Evolutionary conservation across 495 filamentous ascomycete genomes (phyloP).

Genomic region (Neurospora sp.): DNA sequence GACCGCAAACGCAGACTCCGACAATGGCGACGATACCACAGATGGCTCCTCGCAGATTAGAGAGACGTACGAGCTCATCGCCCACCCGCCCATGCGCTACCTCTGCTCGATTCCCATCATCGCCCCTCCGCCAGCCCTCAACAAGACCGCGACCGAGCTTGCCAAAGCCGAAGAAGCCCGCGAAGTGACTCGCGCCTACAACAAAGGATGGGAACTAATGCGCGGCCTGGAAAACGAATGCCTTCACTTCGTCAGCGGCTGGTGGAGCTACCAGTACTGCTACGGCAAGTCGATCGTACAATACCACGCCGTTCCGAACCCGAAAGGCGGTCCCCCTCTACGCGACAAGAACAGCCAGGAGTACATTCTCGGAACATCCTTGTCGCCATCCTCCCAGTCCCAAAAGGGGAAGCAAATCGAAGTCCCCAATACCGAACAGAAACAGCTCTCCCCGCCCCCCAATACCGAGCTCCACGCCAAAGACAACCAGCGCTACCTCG

Average conservation of each 20-base stretch:
- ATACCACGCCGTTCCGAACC: constrained; percentile 72
- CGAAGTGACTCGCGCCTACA: constrained; percentile 72
- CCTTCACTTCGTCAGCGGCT: constrained; percentile 82
- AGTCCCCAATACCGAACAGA: constrained; percentile 1
- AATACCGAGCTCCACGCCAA: constrained; percentile 66
- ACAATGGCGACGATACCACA: constrained; percentile 1
- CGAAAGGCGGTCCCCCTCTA: constrained; percentile 52
- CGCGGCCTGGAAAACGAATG: constrained; percentile 77
- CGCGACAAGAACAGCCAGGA: constrained; percentile 69
- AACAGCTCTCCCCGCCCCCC: constrained; percentile 29
- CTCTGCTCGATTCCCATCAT: constrained; percentile 80
- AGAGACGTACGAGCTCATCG: constrained; percentile 63
- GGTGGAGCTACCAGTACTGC: constrained; percentile 98
- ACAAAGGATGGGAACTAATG: constrained; percentile 83
- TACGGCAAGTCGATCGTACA: constrained; percentile 81
- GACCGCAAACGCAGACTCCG: constrained; percentile 13
- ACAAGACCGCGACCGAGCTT: constrained; percentile 50
- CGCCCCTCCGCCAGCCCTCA: constrained; percentile 37
- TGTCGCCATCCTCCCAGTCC: constrained; percentile 18
- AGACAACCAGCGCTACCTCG: constrained; percentile 80
- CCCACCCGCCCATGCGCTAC: constrained; percentile 56
- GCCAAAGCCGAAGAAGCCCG: constrained; percentile 68
- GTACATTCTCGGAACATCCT: constrained; percentile 60
- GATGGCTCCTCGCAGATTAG: constrained; percentile 13
- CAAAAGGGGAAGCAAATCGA: constrained; percentile 26